These are phyloP conservation scores for Corymbia calophylla DNA, from an alignment of 441 rosid species.

Conservation along the genomic window DNA sequence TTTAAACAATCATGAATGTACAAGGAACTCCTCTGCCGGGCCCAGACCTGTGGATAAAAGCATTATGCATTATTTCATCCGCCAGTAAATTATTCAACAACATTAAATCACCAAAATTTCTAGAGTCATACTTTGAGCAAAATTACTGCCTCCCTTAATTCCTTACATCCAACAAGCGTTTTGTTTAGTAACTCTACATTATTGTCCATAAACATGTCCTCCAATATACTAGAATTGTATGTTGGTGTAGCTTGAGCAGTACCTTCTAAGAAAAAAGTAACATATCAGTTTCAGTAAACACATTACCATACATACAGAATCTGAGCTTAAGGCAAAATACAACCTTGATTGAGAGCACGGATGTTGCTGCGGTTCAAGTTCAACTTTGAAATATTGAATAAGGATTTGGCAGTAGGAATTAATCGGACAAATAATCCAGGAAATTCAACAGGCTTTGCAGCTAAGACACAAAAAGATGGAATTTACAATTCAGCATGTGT, in stretches of 20 bases:
- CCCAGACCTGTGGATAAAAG: constrained; percentile 61
- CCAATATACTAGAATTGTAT: constrained; percentile 79
- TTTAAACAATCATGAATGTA: constrained; percentile 70
- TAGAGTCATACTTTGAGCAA: constrained; percentile 54
- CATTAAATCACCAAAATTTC: neutral
- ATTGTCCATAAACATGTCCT: constrained; percentile 74
- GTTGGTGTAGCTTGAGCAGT: constrained; percentile 51
- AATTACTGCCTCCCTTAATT: constrained; percentile 60
- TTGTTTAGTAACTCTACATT: constrained; percentile 51
- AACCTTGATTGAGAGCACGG: constrained; percentile 61
- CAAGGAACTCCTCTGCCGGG: constrained; percentile 75
- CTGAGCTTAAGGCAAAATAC: neutral
- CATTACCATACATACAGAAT: neutral
- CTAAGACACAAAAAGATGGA: constrained; percentile 25
- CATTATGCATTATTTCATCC: neutral
- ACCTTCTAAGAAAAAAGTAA: constrained; percentile 30
- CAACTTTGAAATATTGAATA: constrained; percentile 63
- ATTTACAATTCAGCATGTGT: neutral
- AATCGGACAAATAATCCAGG: constrained; percentile 57
- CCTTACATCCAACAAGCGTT: constrained; percentile 54
- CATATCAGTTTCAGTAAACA: neutral
- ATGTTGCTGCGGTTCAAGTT: constrained; percentile 62
- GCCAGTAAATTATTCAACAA: neutral
- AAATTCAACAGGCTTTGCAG: constrained; percentile 34
- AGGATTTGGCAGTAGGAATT: constrained; percentile 64